Base-by-base conservation (phyloP, 495 filamentous ascomycete genomes). In the Aspergillus wentii region DNA sequence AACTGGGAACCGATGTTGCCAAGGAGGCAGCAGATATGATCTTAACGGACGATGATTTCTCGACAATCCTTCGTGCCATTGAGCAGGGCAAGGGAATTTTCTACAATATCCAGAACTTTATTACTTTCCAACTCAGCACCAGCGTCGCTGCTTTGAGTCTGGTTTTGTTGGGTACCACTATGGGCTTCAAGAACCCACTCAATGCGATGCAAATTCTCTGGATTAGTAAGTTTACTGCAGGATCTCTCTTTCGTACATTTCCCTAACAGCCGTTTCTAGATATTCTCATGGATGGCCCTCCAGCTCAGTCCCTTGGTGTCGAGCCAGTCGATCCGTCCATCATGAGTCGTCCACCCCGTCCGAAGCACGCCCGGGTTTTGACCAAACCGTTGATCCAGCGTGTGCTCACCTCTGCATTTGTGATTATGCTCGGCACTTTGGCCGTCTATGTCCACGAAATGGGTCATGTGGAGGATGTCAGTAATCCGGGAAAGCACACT, bases 11-110 rank as follows among this genome's bases (percentile, higher is more conserved):
- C 2, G 92, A 98, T 52, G 92, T 98, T 23, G 92, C 92, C 43
- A 98, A 98, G 71, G 92, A 98, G 62, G 92, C 92, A 21, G 88
- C 94, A n/a, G 92, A 98, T 57, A 98, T 98, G 92, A 97, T 98
- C 51, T 64, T 98, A 37, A 96, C 91, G 0, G 90, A 97, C 54
- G 92, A 98, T 53, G 88, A 97, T 59, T 98, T 98, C 57, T 94
- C 91, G 13, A 98, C 92, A 4, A 98, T 98, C 45, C 72, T 98
- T 4, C 85, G 78, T 34, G 94, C 92, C 27, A 97, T 98, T 51
- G 92, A 98, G 57, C 92, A 98, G 64, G 94, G 92, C 56, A 98
- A 98, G 60, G 92, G 87, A 21, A 98, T 98, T 46, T 98, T 98
- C 65, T 94, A 94, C 70, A 98, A 98, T 63, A 96, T 98, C 44